Evolutionary conservation across 768 basidiomycete genomes (phyloP).

Genomic region (Amanita muscaria): DNA sequence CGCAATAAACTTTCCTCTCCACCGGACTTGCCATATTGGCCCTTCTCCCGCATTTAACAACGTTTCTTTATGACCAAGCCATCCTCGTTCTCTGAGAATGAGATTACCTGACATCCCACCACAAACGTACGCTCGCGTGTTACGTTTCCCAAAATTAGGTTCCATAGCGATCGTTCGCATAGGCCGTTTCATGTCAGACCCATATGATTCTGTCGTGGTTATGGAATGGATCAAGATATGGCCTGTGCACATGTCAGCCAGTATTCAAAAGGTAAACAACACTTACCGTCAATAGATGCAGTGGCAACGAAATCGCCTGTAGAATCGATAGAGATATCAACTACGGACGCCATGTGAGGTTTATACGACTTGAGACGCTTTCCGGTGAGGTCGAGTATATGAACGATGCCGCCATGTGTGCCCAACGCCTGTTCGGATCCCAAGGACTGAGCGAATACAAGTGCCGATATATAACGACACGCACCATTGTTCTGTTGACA

Average conservation of each 20-base stretch:
- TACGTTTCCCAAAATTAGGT: conserved; percentile 77
- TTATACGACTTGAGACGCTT: conserved; percentile 83
- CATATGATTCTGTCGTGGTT: conserved; percentile 69
- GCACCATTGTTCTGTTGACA: conserved; percentile 64
- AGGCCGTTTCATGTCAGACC: conserved; percentile 87
- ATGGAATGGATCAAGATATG: conserved; percentile 85
- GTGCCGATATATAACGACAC: not conserved
- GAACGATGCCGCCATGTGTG: conserved; percentile 88
- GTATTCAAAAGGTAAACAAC: conserved; percentile 10
- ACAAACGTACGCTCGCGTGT: conserved; percentile 74
- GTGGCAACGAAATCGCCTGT: conserved; percentile 87
- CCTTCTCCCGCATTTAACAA: conserved; percentile 79
- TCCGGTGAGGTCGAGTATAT: conserved; percentile 73
- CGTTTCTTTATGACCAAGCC: conserved; percentile 92
- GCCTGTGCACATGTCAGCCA: conserved; percentile 38
- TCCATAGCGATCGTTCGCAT: conserved; percentile 87
- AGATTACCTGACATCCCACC: conserved; percentile 88
- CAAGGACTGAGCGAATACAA: conserved; percentile 9
- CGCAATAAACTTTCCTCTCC: conserved; percentile 81
- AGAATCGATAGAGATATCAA: conserved; percentile 76
- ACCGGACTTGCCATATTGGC: conserved; percentile 87
- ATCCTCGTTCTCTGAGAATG: conserved; percentile 88
- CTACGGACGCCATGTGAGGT: conserved; percentile 81
- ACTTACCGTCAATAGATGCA: conserved; percentile 86
- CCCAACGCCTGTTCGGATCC: conserved; percentile 63